Conservation (phyloP, 2,329 filamentous ascomycete genomes). For the Lasiodiplodia theobromae region DNA sequence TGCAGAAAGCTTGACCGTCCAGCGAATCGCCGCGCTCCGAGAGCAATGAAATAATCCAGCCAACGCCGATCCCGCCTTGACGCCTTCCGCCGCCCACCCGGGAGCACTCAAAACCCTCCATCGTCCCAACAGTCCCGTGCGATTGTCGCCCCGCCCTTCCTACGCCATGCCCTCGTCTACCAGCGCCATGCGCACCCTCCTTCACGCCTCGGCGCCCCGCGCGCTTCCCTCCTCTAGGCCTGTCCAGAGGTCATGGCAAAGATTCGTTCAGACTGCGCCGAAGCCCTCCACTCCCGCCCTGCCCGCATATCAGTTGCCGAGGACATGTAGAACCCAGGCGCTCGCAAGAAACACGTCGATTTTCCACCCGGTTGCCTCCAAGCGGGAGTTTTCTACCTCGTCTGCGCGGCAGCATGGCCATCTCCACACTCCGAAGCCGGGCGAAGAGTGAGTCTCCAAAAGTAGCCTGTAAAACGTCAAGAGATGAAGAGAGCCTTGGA, state of each 20-base stretch:
- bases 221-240: slow-evolving; percentile 3
- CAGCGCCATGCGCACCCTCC: slow-evolving; percentile 22
- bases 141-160: background rate
- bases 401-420: slow-evolving; percentile 73
- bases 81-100: slow-evolving; percentile 16
- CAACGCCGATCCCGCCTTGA: slow-evolving; percentile 15
- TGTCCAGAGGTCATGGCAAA: slow-evolving; percentile 19
- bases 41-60: slow-evolving; percentile 24
- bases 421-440: slow-evolving; percentile 81
- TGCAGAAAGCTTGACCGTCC: slow-evolving; percentile 26
- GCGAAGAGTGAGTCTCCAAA: slow-evolving; percentile 78
- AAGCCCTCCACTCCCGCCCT: background rate
- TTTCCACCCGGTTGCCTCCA: slow-evolving; percentile 29
- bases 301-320: background rate
- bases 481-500: background rate
- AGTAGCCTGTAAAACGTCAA: background rate
- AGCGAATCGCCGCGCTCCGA: slow-evolving; percentile 29
- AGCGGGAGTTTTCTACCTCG: slow-evolving; percentile 71
- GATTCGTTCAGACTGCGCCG: slow-evolving; percentile 22
- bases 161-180: slow-evolving; percentile 14
- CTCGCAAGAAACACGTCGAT: background rate
- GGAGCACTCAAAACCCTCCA: background rate
- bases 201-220: slow-evolving; percentile 5
- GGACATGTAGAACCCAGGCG: slow-evolving; percentile 3
- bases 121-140: slow-evolving; percentile 25